Evolutionary conservation across 305 asterid species (phyloP).

Genomic region (Fraxinus sp.): DNA sequence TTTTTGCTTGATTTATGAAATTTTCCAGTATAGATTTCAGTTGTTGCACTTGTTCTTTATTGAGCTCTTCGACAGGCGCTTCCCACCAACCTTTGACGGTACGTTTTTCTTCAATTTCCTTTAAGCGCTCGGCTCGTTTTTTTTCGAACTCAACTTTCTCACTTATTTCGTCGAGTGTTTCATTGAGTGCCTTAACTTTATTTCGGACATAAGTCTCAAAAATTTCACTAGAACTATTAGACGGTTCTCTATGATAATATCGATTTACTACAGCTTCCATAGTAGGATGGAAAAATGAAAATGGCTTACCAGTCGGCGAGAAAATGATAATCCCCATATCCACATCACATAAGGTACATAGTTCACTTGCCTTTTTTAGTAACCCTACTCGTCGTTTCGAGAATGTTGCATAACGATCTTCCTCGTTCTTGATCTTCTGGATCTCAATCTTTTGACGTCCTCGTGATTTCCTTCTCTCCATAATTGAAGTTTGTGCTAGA

Average conservation of each 20-base stretch:
- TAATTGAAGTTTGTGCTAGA: not conserved
- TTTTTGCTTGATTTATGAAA: not conserved
- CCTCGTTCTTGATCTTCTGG: constrained; percentile 22
- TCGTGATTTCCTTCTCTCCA: constrained; percentile 30
- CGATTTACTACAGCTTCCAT: constrained; percentile 29
- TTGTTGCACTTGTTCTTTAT: constrained; percentile 17
- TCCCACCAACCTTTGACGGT: constrained; percentile 26
- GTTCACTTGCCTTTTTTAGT: constrained; percentile 36
- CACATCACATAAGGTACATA: constrained; percentile 25
- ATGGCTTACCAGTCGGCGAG: constrained; percentile 35
- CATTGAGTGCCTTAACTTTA: not conserved
- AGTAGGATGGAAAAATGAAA: constrained; percentile 42
- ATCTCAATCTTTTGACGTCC: constrained; percentile 42
- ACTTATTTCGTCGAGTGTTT: constrained; percentile 6
- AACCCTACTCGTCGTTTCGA: constrained; percentile 33
- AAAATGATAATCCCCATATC: constrained; percentile 39
- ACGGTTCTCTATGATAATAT: not conserved
- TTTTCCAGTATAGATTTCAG: constrained; percentile 12
- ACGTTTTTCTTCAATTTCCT: constrained; percentile 2
- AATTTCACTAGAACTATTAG: not conserved
- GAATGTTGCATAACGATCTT: constrained; percentile 33
- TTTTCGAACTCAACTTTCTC: not conserved
- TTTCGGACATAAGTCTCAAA: not conserved
- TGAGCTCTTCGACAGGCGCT: constrained; percentile 11
- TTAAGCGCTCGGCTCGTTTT: not conserved